A percentile compares a stretch with the other conserved stretches of the same genome.
Evolutionary conservation across 2,329 filamentous ascomycete species (phyloP).

Genomic region (Parafenestella ontariensis): DNA sequence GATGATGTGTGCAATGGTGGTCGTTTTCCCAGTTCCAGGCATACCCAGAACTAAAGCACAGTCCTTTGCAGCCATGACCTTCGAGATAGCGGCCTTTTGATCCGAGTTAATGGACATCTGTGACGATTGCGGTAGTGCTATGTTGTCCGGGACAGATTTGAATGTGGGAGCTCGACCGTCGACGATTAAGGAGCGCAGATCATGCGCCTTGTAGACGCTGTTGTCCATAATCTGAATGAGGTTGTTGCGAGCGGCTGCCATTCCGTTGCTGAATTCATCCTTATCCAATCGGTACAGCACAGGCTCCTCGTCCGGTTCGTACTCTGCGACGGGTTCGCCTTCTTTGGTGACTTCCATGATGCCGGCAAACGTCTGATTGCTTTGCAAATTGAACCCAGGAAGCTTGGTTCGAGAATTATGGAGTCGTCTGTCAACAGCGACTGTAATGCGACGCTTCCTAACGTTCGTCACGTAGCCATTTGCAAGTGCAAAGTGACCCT

Average conservation of each 20-base stretch:
- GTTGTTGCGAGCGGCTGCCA: conserved; percentile 94
- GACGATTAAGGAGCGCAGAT: conserved; percentile 81
- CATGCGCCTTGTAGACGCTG: conserved; percentile 70
- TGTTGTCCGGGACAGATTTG: conserved; percentile 68
- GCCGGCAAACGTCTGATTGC: conserved; percentile 86
- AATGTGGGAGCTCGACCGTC: conserved; percentile 78
- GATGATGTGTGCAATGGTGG: conserved; percentile 97
- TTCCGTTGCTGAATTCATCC: conserved; percentile 97
- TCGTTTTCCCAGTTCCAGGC: conserved; percentile 98
- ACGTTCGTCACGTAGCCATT: conserved; percentile 88
- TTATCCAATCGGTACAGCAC: conserved; percentile 88
- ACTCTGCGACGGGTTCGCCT: conserved; percentile 39
- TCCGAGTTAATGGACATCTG: conserved; percentile 81
- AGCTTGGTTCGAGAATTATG: conserved; percentile 83
- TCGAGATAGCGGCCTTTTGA: conserved; percentile 84
- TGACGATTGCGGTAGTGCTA: conserved; percentile 60
- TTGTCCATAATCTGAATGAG: conserved; percentile 91
- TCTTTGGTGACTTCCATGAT: conserved; percentile 83
- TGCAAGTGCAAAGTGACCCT: conserved; percentile 92
- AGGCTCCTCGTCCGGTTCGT: conserved; percentile 59
- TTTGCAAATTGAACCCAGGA: conserved; percentile 74
- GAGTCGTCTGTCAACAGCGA: conserved; percentile 87
- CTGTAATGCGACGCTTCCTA: conserved; percentile 76
- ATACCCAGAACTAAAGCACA: conserved; percentile 98
- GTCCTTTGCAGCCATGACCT: conserved; percentile 94